These are phyloP conservation scores for Penicillium digitatum DNA, from an alignment of 2,329 filamentous ascomycete genomes.

Conservation along the genomic window DNA sequence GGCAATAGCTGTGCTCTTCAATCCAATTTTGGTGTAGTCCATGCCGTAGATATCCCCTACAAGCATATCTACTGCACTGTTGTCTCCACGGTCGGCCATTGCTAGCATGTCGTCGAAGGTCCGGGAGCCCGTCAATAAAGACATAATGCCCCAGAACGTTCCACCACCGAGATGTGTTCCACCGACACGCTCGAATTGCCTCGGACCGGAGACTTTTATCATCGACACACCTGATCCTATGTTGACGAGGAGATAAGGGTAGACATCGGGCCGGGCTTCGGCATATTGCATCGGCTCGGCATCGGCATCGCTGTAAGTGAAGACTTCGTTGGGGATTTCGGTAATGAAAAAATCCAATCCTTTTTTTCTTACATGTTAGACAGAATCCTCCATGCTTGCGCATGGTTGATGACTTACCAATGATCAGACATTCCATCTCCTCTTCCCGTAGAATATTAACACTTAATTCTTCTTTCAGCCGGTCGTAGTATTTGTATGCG, in stretches of 20 bases:
- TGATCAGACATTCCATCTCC: slow-evolving; percentile 98
- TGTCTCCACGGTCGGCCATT: slow-evolving; percentile 86
- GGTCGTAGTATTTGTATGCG: slow-evolving; percentile 94
- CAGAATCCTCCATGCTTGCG: neutral
- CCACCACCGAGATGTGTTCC: slow-evolving; percentile 92
- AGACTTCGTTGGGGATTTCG: slow-evolving; percentile 94
- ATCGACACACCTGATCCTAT: slow-evolving; percentile 96
- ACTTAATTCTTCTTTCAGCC: slow-evolving; percentile 74
- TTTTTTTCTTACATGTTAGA: slow-evolving; percentile 32
- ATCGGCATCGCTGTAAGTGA: slow-evolving; percentile 86
- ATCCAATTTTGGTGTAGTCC: slow-evolving; percentile 91
- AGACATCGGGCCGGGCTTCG: slow-evolving; percentile 72
- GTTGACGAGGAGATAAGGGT: slow-evolving; percentile 96
- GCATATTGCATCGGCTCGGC: slow-evolving; percentile 85
- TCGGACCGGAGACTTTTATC: slow-evolving; percentile 90
- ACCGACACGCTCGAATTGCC: slow-evolving; percentile 82
- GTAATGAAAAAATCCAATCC: slow-evolving; percentile 98
- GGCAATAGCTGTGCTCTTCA: slow-evolving; percentile 93
- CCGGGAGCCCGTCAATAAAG: slow-evolving; percentile 83
- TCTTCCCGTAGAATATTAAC: slow-evolving; percentile 90
- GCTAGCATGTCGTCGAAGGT: slow-evolving; percentile 98
- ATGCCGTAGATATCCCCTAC: slow-evolving; percentile 97
- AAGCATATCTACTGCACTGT: slow-evolving; percentile 88
- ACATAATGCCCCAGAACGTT: slow-evolving; percentile 94
- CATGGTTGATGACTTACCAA: slow-evolving; percentile 54